Base-by-base conservation (phyloP, 805 yeast genomes). In the Clavispora asparagi region DNA sequence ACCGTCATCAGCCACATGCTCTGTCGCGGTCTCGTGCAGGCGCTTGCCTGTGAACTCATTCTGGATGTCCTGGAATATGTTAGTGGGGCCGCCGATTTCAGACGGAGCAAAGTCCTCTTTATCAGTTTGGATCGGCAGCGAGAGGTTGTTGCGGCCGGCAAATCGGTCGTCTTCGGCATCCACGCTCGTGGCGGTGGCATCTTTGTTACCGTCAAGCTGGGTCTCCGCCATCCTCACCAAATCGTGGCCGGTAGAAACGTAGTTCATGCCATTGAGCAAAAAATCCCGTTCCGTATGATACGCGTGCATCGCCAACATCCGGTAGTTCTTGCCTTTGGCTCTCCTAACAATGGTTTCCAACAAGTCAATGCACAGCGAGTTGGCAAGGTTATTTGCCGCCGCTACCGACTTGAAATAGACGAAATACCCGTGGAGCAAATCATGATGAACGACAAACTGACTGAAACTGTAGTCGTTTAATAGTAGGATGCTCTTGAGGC, bases 331-430 rank as follows among this genome's bases (percentile, higher is more conserved):
- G 19, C 55, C 42, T 13, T 48, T 47, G 47, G 63, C 61, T 41
- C 59, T 63, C 47, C 54, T 58, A 29, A 56, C 50, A 33, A 65
- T 58, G 17, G 74, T 69, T 54, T 79, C 85, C 30, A 83, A 67
- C 19, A 91, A 69, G 59, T 86, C 90, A 40, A 89, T 69, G 51
- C 92, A 77, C 6, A 91, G 77, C 0, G 97, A 89, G 57, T 81
- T 85, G 3, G 85, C 75, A 48, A 90, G 65, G 58, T 83, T 85
- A 59, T 86, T 81, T 33, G 65, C 64, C 28, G 70, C 64, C 7
- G 74, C 68, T 9, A 79, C 76, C 12, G 68, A 74, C 19, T 68
- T 64, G 50, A 86, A 70, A 41, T 80, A 67, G 1, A 62, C 58
- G 46, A 87, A 73, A 30, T 83, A 70, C 17, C 71, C 66, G 4